Base-by-base conservation (phyloP, 257 asterid genomes). In the Solanum clarkiae region DNA sequence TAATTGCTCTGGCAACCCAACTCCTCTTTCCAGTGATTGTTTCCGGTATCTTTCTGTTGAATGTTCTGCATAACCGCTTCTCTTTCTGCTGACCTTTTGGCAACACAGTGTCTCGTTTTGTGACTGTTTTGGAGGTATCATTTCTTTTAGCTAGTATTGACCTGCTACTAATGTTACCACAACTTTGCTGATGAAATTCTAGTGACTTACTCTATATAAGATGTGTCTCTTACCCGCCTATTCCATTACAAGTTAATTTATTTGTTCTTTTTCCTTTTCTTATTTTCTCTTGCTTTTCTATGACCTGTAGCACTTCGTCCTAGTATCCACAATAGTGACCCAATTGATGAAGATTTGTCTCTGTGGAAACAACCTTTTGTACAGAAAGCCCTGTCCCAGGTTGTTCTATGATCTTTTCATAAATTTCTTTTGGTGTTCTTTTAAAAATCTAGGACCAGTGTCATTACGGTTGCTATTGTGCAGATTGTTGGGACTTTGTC, bases 401-500 rank as follows among this genome's bases (percentile, higher is more conserved):
- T 95, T 88, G 69, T 72, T 60, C 72, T 71, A 66, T 80, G 36
- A 89, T 69, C 74, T 70, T 65, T 40, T n/a, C 72, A 47, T 69
- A 47, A 22, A 72, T 84, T 80, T 74, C 60, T 32, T 82, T 86
- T 44, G 63, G 63, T 24, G 75, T 49, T 85, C 70, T 60, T 14
- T 53, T 85, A 51, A 36, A 36, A 36, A 77, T 77, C 45, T 24
- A 51, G 62, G 59, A 51, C n/a, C 24, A 51, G 82, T 75, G 62
- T 85, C 80, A 84, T 84, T 81, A 84, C 86, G 84, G 83, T 90
- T 82, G 68, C 82, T 86, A 85, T 79, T 84, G 87, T 90, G 90
- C 98, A 96, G 99, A 92, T 96, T 86, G 94, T 94, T 89, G 95
- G 95, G 85, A 90, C 97, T 80, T 94, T 94, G 82, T 94, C 98